Base-by-base conservation (phyloP, 176 grass and related monocot genomes). In the Cenchrus americanus region DNA sequence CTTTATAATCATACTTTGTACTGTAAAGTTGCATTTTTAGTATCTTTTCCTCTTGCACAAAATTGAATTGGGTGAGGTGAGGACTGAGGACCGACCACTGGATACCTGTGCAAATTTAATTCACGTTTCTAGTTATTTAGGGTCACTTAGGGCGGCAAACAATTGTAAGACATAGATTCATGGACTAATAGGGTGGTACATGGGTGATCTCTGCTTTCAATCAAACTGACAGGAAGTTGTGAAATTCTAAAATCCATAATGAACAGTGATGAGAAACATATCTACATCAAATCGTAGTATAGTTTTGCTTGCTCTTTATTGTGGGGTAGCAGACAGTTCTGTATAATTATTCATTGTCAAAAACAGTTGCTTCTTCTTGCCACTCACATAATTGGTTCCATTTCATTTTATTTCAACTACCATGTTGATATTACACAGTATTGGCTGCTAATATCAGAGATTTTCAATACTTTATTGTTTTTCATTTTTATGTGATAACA, bases 201-300 rank as follows among this genome's bases (percentile, higher is more conserved):
- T 63, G 46, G 26, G 2, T 76, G 19, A 60, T 80, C 47, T 57
- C 62, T 81, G 24, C 1, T 26, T 76, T 21, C 62, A 60, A 62
- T 24, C 71, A 82, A 76, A n/a, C 62, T 14, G 34, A 43, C 47
- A 67, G 11, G 37, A 69, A 64, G 18, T 22, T 73, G 42, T 19
- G 22, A 65, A 76, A 40, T 64, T 66, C 30, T 83, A 19, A 65
- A 53, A 65, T 51, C 58, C 60, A 65, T 52, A 69, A 69, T 83
- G 30, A 73, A 40, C 48, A 43, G 46, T 14, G 14, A 27, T 2
- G 3, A 66, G 15, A 57, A 19, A 6, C 4, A n/a, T 40, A 54
- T 68, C 50, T 66, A n/a, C 15, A 41, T 75, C 60, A 75, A 44
- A 75, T 83, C 5, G 17, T 18, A 50, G 27, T 24, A 49, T 32